Conservation (phyloP, 2,329 filamentous ascomycete species). For the Kalmusia sp. region DNA sequence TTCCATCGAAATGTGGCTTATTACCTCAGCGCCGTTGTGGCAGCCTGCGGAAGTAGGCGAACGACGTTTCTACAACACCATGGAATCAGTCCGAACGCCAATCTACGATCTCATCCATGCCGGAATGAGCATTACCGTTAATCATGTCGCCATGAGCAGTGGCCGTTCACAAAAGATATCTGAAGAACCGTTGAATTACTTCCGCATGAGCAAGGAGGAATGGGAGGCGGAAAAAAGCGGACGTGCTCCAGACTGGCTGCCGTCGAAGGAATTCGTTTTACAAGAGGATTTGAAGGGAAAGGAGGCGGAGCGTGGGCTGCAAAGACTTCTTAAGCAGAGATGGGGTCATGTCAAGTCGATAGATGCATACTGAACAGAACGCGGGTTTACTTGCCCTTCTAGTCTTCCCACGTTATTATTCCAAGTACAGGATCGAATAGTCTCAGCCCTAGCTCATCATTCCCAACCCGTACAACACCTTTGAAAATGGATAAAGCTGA, state of each 20-base stretch:
- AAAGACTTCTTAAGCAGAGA: background rate
- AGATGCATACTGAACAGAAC: constrained; percentile 2
- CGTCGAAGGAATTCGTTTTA: constrained; percentile 2
- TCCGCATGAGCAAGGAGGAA: constrained; percentile 2
- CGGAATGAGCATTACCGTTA: background rate
- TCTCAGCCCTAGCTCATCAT: too few relatives aligned
- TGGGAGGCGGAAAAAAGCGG: constrained; percentile 4
- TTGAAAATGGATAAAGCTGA: background rate
- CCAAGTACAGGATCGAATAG: background rate
- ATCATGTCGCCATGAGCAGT: background rate
- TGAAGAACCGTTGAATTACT: constrained; percentile 5
- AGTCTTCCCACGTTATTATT: too few relatives aligned
- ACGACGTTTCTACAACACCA: constrained; percentile 9
- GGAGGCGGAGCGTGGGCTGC: background rate
- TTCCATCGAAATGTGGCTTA: background rate
- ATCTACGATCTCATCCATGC: constrained; percentile 11
- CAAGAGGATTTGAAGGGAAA: constrained; percentile 1
- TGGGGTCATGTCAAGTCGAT: constrained; percentile 3
- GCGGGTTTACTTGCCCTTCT: too few relatives aligned
- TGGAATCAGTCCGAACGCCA: constrained; percentile 10
- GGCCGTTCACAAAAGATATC: background rate
- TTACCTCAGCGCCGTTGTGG: background rate
- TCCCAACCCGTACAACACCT: background rate
- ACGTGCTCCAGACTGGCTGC: constrained; percentile 1
- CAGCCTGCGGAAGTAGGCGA: background rate